Evolutionary conservation across 352 stramenopile genomes (phyloP).

Genomic region (Pythium rhizo-oryzae): DNA sequence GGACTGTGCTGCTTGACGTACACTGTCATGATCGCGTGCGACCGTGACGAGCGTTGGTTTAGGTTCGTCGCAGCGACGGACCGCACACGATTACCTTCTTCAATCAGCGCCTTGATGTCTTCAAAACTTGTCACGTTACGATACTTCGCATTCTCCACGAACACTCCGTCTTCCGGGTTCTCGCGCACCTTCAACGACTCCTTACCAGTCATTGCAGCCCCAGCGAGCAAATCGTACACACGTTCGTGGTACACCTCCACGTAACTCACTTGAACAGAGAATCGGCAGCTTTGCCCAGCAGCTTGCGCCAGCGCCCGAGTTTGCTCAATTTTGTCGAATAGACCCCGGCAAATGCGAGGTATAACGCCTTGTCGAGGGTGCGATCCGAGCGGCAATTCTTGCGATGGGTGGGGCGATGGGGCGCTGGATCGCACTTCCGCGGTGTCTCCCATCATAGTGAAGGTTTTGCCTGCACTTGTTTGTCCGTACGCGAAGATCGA

Average conservation of each 20-base stretch:
- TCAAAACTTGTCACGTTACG: constrained; percentile 50
- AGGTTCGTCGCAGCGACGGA: constrained; percentile 53
- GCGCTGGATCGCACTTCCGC: constrained; percentile 10
- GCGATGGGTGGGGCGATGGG: background rate
- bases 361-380: constrained; percentile 46
- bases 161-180: constrained; percentile 68
- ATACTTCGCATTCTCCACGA: constrained; percentile 59
- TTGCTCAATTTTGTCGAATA: constrained; percentile 59
- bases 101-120: constrained; percentile 56
- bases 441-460: constrained; percentile 60
- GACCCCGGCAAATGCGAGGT: constrained; percentile 57
- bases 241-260: constrained; percentile 84
- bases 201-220: constrained; percentile 25
- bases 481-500: constrained; percentile 81
- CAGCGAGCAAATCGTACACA: constrained; percentile 66
- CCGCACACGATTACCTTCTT: constrained; percentile 63
- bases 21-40: constrained; percentile 68
- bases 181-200: constrained; percentile 74
- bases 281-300: constrained; percentile 24
- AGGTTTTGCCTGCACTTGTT: constrained; percentile 73
- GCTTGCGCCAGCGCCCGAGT: constrained; percentile 8
- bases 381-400: constrained; percentile 6
- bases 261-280: constrained; percentile 67
- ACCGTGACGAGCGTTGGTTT: constrained; percentile 55
- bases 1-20: constrained; percentile 46